phyloP scores from a whole-genome alignment of 176 grass and related monocot species.

The Oryza punctata region DNA sequence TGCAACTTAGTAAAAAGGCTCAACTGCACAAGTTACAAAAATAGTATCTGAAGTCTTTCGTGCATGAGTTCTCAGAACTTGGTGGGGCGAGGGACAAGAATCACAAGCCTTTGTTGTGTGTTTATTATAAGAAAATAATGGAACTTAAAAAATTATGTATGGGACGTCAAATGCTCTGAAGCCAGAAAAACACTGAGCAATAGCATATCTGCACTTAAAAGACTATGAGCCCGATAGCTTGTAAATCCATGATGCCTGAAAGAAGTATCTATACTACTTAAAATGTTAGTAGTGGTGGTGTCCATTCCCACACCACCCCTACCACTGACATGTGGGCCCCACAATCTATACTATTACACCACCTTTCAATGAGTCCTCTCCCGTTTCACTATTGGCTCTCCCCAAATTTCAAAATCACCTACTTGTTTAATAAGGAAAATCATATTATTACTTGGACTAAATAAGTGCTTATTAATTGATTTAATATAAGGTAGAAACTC shows the following conservation, averaged over 20 bases:
- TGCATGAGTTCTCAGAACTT: neutral
- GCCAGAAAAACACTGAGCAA: neutral
- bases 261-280: too few species aligned
- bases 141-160: neutral
- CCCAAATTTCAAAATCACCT: too few species aligned
- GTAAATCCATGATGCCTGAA: neutral
- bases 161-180: conserved; percentile 4
- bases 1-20: neutral
- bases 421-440: too few species aligned
- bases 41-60: neutral
- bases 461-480: too few species aligned
- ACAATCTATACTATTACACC: too few species aligned
- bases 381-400: too few species aligned
- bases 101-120: neutral
- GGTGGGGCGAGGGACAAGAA: neutral
- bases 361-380: too few species aligned
- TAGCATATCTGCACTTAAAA: neutral
- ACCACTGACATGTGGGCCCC: too few species aligned
- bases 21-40: neutral
- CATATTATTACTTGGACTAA: too few species aligned
- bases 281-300: too few species aligned
- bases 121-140: neutral
- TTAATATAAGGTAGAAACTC: too few species aligned
- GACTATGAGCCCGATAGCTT: neutral
- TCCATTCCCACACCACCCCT: too few species aligned